Evolutionary conservation across 2,329 filamentous ascomycete genomes (phyloP).

Genomic region (Colletotrichum sp.): DNA sequence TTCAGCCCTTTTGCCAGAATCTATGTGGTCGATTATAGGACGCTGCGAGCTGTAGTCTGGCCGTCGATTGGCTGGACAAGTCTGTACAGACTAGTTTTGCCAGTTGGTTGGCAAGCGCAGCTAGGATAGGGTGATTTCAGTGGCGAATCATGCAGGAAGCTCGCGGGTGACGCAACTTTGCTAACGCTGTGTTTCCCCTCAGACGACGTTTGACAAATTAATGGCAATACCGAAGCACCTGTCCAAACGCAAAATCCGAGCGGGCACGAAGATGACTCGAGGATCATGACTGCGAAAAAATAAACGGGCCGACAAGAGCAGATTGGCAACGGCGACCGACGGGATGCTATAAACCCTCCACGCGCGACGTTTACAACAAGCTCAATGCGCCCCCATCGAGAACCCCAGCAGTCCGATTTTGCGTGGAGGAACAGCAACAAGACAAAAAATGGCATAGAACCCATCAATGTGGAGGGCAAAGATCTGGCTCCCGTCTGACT

Average conservation of each 20-base stretch:
- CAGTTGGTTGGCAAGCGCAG: not conserved
- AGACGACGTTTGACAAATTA: not conserved
- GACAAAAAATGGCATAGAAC: not conserved
- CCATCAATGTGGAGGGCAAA: not conserved
- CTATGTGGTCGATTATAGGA: not conserved
- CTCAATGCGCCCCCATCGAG: not conserved
- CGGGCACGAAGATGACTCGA: not conserved
- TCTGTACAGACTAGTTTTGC: not conserved
- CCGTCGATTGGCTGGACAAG: not conserved
- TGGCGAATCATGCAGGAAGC: not conserved
- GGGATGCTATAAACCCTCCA: not conserved
- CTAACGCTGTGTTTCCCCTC: not conserved
- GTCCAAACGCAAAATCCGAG: not conserved
- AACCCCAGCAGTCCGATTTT: not conserved
- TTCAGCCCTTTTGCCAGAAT: not conserved
- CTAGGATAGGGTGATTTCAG: not conserved
- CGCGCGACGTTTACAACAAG: not conserved
- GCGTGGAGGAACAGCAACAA: not conserved
- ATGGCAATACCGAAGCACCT: not conserved
- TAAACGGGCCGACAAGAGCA: not conserved
- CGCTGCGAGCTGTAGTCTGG: not conserved
- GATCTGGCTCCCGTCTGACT: not conserved
- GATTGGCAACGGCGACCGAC: not conserved
- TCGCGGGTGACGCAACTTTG: not conserved
- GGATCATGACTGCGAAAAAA: not conserved